A percentile compares a stretch with the other conserved stretches of the same genome.
Evolutionary conservation across 257 asterid species (phyloP).

Genomic region (Solanum pinnatisectum): DNA sequence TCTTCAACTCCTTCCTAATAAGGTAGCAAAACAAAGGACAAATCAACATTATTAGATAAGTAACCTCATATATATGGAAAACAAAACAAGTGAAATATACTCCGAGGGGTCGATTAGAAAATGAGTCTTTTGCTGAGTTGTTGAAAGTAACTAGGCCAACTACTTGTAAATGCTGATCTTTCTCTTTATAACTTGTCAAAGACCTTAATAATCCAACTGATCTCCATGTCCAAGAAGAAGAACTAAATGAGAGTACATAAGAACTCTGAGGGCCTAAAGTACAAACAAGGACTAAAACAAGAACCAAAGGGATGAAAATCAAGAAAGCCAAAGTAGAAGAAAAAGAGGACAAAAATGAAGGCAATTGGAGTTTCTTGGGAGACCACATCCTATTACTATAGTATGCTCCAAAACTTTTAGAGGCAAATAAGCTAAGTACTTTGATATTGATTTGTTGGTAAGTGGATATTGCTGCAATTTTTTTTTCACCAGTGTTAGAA

Average conservation of each 20-base stretch:
- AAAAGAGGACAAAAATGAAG: background rate
- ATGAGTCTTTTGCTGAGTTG: background rate
- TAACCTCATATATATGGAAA: background rate
- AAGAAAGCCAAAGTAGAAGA: conserved; percentile 1
- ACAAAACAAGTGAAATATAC: background rate
- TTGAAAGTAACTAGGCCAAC: background rate
- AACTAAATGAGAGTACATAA: background rate
- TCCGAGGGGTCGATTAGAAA: background rate
- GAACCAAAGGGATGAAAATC: conserved; percentile 19
- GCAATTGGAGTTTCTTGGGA: conserved; percentile 15
- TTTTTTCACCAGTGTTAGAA: background rate
- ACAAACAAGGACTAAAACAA: conserved; percentile 11
- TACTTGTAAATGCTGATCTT: background rate
- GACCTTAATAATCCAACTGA: conserved; percentile 1
- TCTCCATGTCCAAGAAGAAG: conserved; percentile 14
- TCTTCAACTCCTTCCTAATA: background rate
- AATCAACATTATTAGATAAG: background rate
- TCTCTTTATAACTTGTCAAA: background rate
- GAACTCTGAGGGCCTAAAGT: background rate
- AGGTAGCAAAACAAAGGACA: background rate
- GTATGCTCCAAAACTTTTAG: background rate
- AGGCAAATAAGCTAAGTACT: background rate
- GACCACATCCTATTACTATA: conserved; percentile 12
- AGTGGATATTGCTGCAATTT: background rate
- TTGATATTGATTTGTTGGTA: background rate